Evolutionary conservation across 164 flowering plant species (phyloP).

Genomic region (Magnolia kwangsiensis): DNA sequence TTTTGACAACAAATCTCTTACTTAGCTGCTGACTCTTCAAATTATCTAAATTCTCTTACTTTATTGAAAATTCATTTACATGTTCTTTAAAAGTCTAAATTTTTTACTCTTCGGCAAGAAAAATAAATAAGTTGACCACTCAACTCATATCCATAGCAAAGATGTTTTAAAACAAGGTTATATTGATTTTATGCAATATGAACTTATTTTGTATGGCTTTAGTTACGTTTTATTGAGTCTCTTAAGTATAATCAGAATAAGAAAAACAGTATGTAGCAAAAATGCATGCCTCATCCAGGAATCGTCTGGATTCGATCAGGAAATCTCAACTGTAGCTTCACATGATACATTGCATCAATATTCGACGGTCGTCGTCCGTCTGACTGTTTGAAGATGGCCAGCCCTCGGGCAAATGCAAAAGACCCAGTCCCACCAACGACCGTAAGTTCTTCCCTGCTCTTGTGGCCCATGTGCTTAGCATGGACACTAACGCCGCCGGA

Average conservation of each 20-base stretch:
- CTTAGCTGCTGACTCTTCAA: too few species aligned
- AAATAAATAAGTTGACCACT: too few species aligned
- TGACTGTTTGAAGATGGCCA: conserved; percentile 47
- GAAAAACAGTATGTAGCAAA: not conserved
- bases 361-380: conserved; percentile 13
- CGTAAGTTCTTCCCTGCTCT: conserved; percentile 40
- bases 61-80: too few species aligned
- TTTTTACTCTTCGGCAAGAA: too few species aligned
- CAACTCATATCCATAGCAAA: too few species aligned
- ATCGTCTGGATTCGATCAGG: conserved; percentile 36
- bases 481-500: conserved; percentile 66
- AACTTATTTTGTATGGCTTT: too few species aligned
- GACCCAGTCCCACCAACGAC: conserved; percentile 91
- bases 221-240: too few species aligned
- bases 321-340: conserved; percentile 55
- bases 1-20: too few species aligned
- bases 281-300: conserved; percentile 25
- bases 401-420: conserved; percentile 80
- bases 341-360: conserved; percentile 40
- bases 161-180: too few species aligned
- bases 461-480: conserved; percentile 39
- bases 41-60: too few species aligned
- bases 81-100: too few species aligned
- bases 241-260: not conserved
- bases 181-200: too few species aligned